phyloP scores from a whole-genome alignment of 2,329 filamentous ascomycete species.

The Fusarium irregulare region DNA sequence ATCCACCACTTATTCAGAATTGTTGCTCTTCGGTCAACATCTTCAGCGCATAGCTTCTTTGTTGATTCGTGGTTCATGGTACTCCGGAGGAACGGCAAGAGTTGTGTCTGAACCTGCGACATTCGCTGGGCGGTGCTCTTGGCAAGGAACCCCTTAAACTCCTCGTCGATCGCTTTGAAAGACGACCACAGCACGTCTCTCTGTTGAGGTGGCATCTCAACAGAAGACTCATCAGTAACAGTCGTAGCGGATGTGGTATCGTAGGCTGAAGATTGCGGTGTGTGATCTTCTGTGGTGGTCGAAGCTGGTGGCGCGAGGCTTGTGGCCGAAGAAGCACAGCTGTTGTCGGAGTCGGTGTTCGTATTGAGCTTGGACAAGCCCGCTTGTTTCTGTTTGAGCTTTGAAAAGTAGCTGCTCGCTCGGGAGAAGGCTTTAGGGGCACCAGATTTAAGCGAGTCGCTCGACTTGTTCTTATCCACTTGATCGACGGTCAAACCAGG shows the following conservation, averaged over 20 bases:
- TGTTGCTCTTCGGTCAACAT: conserved; percentile 81
- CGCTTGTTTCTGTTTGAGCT: conserved; percentile 59
- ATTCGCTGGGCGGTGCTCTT: conserved; percentile 81
- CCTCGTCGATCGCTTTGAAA: conserved; percentile 66
- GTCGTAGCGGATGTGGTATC: conserved; percentile 54
- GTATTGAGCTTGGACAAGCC: conserved; percentile 54
- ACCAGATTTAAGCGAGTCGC: conserved; percentile 53
- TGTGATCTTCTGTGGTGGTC: conserved; percentile 51
- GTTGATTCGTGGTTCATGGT: conserved; percentile 76
- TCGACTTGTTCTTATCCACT: conserved; percentile 40
- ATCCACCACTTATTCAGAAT: conserved; percentile 95
- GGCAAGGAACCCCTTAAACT: conserved; percentile 69
- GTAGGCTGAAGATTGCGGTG: conserved; percentile 54
- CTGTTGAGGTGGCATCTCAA: conserved; percentile 56
- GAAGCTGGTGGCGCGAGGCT: conserved; percentile 58
- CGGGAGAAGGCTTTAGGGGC: conserved; percentile 55
- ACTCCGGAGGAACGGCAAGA: conserved; percentile 81
- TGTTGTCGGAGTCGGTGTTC: conserved; percentile 55
- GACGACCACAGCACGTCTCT: conserved; percentile 66
- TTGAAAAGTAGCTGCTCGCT: conserved; percentile 62
- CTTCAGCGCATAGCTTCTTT: conserved; percentile 74
- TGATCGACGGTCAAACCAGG: conserved; percentile 46
- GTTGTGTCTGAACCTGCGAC: conserved; percentile 74
- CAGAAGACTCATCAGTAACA: conserved; percentile 58
- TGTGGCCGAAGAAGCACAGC: conserved; percentile 60